Evolutionary conservation across 805 yeast species (phyloP), one percentile per base, ranked within the genome.

Genomic region (Citeromyces matritensis): DNA sequence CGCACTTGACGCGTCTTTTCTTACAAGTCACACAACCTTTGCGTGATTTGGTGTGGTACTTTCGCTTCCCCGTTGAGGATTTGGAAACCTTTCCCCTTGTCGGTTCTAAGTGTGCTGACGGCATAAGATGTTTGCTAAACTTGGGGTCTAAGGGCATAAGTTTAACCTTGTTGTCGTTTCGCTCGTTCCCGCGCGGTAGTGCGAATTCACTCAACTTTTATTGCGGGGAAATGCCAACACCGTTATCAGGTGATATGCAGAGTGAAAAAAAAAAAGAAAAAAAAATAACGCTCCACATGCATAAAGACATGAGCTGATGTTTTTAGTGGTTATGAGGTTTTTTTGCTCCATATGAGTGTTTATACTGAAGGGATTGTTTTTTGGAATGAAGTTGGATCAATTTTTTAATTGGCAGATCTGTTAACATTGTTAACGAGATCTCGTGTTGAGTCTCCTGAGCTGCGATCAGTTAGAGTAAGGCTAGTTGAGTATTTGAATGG

Each of bases 1-100:
- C 96, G 60, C 97, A 86, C 49, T 86, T 86, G 26, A 88, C 95
- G 32, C 96, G 61, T 43, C 97, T 67, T 39, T 71, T 67, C 47
- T 86, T 86, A 55, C 97, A 86, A 2, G 93, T 81, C 26, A 74
- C 68, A 55, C 97, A 86, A 0, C 97, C 97, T 35, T 72, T 69
- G 35, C 94, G 69, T 24, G 94, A 80, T 53, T 88, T 88, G 37
- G 75, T 80, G 49, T 88, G 97, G 45, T 78, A 88, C 45, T 82
- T 79, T 29, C 96, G 65, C 53, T 84, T 86, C 5, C 80, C 83
- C 0, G 74, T 69, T 1, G 79, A 57, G 15, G 32, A 13, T 17
- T 33, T 33, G 24, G 10, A 15, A 12, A 33, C 32, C 21, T 21
- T 29, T 10, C 14, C 14, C 21, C 15, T 15, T 15, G 30, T 29